Evolutionary conservation across 345 rosid genomes (phyloP).

Genomic region (Eucalyptus marginata): DNA sequence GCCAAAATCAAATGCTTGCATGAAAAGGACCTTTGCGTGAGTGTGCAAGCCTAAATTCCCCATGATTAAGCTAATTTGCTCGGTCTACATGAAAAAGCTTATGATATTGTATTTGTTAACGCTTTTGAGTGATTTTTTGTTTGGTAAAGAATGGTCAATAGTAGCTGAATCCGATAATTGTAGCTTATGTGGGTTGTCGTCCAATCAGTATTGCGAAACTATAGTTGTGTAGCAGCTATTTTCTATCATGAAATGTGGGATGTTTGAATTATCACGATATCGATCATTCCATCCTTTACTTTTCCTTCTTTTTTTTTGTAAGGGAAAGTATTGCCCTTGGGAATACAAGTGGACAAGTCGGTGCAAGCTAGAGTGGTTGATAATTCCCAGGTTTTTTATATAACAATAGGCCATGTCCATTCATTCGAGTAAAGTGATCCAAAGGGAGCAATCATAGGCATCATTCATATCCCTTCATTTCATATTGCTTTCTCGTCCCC

Average conservation of each 20-base stretch:
- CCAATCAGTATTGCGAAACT: background rate
- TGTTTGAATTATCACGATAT: background rate
- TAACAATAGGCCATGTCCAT: background rate
- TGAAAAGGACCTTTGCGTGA: background rate
- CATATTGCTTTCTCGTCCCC: background rate
- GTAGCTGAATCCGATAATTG: too few species aligned
- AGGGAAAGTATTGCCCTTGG: background rate
- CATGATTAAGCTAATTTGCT: background rate
- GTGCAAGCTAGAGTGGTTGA: background rate
- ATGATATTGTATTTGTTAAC: background rate
- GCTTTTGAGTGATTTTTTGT: background rate
- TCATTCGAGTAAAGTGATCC: background rate
- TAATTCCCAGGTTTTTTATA: background rate
- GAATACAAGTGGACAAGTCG: background rate
- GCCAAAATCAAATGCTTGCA: background rate
- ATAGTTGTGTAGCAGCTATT: background rate
- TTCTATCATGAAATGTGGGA: background rate
- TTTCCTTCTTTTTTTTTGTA: fast-evolving
- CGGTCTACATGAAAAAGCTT: background rate
- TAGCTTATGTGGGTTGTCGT: background rate
- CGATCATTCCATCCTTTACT: background rate
- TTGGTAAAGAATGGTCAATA: background rate
- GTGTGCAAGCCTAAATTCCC: background rate
- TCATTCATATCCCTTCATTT: background rate
- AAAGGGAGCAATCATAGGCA: background rate